phyloP scores from a whole-genome alignment of 2,329 filamentous ascomycete species.

The Zopfia rhizophila region DNA sequence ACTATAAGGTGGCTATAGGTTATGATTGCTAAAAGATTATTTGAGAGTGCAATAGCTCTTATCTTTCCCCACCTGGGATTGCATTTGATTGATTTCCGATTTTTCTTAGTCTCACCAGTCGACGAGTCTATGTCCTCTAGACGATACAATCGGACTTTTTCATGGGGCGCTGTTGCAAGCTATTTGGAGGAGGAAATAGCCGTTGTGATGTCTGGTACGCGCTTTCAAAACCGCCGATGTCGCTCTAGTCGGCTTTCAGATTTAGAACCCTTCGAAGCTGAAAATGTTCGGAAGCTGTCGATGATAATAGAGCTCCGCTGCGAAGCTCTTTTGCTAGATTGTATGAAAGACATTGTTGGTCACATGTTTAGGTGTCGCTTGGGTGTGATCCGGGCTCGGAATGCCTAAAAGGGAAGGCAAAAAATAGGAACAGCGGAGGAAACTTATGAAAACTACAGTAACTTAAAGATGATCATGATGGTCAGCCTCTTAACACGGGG shows the following conservation, averaged over 20 bases:
- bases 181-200: constrained; percentile 27
- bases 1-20: constrained; percentile 30
- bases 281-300: constrained; percentile 14
- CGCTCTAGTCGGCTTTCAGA: constrained; percentile 19
- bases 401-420: too few species aligned
- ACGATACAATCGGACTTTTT: constrained; percentile 28
- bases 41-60: constrained; percentile 27
- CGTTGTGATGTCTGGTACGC: constrained; percentile 23
- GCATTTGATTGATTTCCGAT: neutral
- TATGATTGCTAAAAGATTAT: constrained; percentile 31
- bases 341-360: neutral
- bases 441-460: too few species aligned
- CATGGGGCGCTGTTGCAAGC: constrained; percentile 25
- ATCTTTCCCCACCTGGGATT: constrained; percentile 25
- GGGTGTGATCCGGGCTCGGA: too few species aligned
- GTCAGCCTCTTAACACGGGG: too few species aligned
- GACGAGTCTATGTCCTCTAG: constrained; percentile 17
- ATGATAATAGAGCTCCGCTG: constrained; percentile 6
- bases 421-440: too few species aligned
- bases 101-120: constrained; percentile 4
- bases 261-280: constrained; percentile 16
- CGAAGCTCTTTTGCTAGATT: neutral
- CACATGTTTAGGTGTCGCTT: constrained; percentile 4
- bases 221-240: too few species aligned
- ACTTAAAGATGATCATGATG: too few species aligned